These are phyloP conservation scores for Areca catechu DNA, from an alignment of 176 grass and related monocot genomes.

Conservation along the genomic window DNA sequence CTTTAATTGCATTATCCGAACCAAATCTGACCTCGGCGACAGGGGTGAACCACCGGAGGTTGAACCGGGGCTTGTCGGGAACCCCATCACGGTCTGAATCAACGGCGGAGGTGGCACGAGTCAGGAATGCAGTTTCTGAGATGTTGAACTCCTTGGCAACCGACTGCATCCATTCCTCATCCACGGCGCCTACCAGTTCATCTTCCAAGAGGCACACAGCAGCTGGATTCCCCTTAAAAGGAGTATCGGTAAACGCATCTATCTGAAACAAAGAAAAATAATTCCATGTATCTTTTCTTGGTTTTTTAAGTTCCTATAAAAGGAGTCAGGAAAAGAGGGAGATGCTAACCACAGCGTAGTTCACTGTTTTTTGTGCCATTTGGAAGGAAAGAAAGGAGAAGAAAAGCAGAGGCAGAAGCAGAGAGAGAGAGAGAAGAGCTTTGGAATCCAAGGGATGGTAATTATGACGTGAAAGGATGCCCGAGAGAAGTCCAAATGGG, in stretches of 20 bases:
- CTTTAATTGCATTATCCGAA: too few species aligned
- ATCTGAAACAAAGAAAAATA: conserved; percentile 32
- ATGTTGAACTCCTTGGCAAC: conserved; percentile 82
- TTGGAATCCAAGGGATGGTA: too few species aligned
- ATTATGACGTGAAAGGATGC: too few species aligned
- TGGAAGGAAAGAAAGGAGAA: not conserved
- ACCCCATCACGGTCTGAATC: conserved; percentile 1
- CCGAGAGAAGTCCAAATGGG: too few species aligned
- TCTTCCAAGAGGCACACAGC: conserved; percentile 55
- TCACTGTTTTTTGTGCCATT: not conserved
- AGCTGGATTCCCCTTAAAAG: conserved; percentile 79
- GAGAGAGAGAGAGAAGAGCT: too few species aligned
- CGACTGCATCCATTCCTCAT: conserved; percentile 59
- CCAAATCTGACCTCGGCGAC: conserved; percentile 32
- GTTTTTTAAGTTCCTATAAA: too few species aligned
- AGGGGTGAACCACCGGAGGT: conserved; percentile 70
- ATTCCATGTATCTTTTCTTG: too few species aligned
- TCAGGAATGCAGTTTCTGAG: conserved; percentile 41
- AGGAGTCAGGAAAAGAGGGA: too few species aligned
- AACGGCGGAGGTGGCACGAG: conserved; percentile 6
- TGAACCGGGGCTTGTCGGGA: conserved; percentile 24
- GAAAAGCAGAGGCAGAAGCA: too few species aligned
- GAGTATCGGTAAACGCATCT: conserved; percentile 43
- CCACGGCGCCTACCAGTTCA: conserved; percentile 5
- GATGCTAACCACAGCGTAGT: conserved; percentile 11